Evolutionary conservation across 1,139 yeast genomes (phyloP).

Genomic region (Debaryomyces sp.): DNA sequence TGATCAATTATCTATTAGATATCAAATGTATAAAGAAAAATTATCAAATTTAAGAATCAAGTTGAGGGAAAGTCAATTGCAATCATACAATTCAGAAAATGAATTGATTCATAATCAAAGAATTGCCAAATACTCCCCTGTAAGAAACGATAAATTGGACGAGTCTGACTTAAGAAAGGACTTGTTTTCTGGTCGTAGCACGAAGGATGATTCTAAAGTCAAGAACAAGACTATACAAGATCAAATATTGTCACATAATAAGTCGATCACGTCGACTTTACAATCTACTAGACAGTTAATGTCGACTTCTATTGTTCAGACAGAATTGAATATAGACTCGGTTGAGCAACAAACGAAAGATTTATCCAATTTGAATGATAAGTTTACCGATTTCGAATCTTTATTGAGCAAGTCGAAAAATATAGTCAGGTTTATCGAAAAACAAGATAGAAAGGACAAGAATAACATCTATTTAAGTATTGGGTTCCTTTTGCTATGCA

Average conservation of each 20-base stretch:
- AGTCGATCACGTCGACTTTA: conserved; percentile 55
- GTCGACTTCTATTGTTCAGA: conserved; percentile 56
- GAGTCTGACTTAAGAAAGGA: conserved; percentile 16
- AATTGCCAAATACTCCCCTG: conserved; percentile 21
- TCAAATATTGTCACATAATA: conserved; percentile 49
- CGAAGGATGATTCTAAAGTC: conserved; percentile 12
- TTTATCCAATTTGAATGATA: conserved; percentile 50
- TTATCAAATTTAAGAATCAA: conserved; percentile 23
- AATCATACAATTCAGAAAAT: conserved; percentile 26
- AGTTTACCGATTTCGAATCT: conserved; percentile 55
- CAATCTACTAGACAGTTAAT: conserved; percentile 58
- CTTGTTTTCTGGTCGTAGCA: conserved; percentile 24
- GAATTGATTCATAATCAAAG: conserved; percentile 32
- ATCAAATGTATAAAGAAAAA: conserved; percentile 26
- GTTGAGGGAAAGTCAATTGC: conserved; percentile 29
- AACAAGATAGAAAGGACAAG: conserved; percentile 67
- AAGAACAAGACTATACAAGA: conserved; percentile 25
- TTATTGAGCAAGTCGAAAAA: conserved; percentile 56
- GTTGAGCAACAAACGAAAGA: conserved; percentile 61
- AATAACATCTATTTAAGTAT: conserved; percentile 59
- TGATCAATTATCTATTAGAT: conserved; percentile 8
- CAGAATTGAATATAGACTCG: conserved; percentile 63
- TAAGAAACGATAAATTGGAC: conserved; percentile 12
- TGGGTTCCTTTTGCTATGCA: conserved; percentile 57
- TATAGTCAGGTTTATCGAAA: conserved; percentile 65